Base-by-base conservation (phyloP, 148 eudicot genomes). In the Cornus florida region DNA sequence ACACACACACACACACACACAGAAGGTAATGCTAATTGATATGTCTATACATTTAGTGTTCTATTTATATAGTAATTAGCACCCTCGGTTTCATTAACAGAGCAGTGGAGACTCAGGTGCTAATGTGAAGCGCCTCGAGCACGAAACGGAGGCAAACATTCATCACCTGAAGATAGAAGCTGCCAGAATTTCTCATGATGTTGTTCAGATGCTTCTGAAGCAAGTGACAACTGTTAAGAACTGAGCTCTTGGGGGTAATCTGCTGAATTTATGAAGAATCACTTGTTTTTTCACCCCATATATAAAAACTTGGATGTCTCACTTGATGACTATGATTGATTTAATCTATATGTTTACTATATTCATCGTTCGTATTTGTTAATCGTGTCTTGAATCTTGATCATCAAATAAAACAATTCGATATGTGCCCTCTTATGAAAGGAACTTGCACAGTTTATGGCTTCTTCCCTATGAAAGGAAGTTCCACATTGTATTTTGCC, bases 91-190 rank as follows among this genome's bases (percentile, higher is more conserved):
- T 46, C 13, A 23, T 31, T 28, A 66, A 88, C 96, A 95, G 97
- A 91, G 90, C 80, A 93, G 93, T 77, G 98, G 97, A 31, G 97
- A 95, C 83, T 93, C 98, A 0, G 98, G 98, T 81, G 97, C 98
- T 77, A 95, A 95, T 81, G 97, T 93, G 82, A 95, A 93, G 89
- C 97, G 97, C 31, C 98, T 95, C 35, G 98, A 93, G 71, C 70
- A 74, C 77, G 98, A 95, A 87, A 95, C 98, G 0, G 92, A 83
- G 56, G 89, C 72, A 57, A 95, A 93, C 85, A 93, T 95, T 59
- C 68, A 83, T 24, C 90, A 95, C 69, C 74, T 95, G 76, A 95
- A 89, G 86, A 73, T 82, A 5, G 90, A 93, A 74, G 84, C 97
- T 38, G 76, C 90, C 19, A 87, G 84, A 74, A 91, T 95, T 69